Evolutionary conservation across 345 rosid genomes (phyloP).

Genomic region (Eucalyptus sideroxylon): DNA sequence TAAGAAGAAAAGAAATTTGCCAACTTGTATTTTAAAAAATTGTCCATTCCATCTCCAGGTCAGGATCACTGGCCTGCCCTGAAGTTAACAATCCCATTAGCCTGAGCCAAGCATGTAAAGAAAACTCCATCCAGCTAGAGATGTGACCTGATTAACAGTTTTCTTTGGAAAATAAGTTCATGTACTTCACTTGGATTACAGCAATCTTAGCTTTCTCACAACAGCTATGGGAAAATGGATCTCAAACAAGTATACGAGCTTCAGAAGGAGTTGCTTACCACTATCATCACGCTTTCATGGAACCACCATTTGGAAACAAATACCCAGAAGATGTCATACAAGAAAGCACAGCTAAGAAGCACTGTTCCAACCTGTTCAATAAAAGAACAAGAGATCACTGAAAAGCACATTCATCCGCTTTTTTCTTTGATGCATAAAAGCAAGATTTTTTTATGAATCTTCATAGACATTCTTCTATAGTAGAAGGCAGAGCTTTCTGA

Average conservation of each 20-base stretch:
- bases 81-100: not conserved
- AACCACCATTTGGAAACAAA: conserved; percentile 94
- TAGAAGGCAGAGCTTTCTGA: not conserved
- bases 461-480: not conserved
- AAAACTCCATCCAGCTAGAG: not conserved
- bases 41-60: not conserved
- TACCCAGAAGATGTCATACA: conserved; percentile 99
- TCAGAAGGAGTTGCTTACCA: conserved; percentile 35
- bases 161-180: not conserved
- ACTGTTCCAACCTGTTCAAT: conserved; percentile 80
- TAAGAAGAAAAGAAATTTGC: not conserved
- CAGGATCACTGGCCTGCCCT: not conserved
- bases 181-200: not conserved
- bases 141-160: not conserved
- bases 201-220: not conserved
- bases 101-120: not conserved
- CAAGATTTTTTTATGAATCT: not conserved
- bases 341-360: conserved; percentile 89
- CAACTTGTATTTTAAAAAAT: not conserved
- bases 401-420: not conserved
- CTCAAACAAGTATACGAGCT: not conserved
- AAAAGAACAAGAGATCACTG: not conserved
- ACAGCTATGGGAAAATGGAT: not conserved
- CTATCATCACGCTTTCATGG: conserved; percentile 99
- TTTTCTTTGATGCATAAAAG: not conserved